Conservation (phyloP, 2,329 filamentous ascomycete species). For the Phialemoniopsis sp. region DNA sequence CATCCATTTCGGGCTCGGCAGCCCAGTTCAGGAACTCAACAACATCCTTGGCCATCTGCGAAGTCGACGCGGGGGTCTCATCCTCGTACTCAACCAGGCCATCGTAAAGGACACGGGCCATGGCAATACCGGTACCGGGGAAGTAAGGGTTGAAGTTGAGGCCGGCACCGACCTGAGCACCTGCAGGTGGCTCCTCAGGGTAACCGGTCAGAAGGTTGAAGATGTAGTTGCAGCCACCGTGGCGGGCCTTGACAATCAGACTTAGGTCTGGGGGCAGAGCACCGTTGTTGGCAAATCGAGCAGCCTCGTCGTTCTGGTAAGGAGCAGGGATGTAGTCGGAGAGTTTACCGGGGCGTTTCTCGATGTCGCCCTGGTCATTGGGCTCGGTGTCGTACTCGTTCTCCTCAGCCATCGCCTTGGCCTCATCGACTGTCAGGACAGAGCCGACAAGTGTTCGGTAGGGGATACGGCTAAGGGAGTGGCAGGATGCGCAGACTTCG, state of each 20-base stretch:
- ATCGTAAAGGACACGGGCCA: slow-evolving; percentile 98
- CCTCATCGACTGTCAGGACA: slow-evolving; percentile 94
- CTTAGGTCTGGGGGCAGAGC: slow-evolving; percentile 95
- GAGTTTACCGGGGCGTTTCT: slow-evolving; percentile 97
- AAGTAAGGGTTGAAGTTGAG: slow-evolving; percentile 99
- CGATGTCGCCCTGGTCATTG: slow-evolving; percentile 95
- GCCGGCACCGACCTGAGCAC: slow-evolving; percentile 77
- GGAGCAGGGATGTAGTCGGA: slow-evolving; percentile 93
- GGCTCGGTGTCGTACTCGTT: slow-evolving; percentile 98
- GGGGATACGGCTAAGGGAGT: slow-evolving; percentile 90
- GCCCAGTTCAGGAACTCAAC: slow-evolving; percentile 99
- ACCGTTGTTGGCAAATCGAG: slow-evolving; percentile 96
- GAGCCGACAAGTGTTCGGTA: slow-evolving; percentile 89
- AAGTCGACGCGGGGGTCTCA: slow-evolving; percentile 86
- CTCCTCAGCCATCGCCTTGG: slow-evolving; percentile 95
- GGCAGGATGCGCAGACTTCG: slow-evolving; percentile 96
- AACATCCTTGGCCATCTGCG: slow-evolving; percentile 99
- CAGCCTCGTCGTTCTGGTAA: slow-evolving; percentile 99
- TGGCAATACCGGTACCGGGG: slow-evolving; percentile 96
- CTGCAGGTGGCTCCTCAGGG: slow-evolving; percentile 91
- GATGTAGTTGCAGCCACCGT: slow-evolving; percentile 98
- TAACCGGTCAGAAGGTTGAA: slow-evolving; percentile 96
- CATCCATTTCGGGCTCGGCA: slow-evolving; percentile 98
- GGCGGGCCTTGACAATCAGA: slow-evolving; percentile 94
- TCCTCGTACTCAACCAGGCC: slow-evolving; percentile 98